A percentile compares a stretch with the other conserved stretches of the same genome.
phyloP scores from a whole-genome alignment of 2,329 filamentous ascomycete genomes.

The Penicillium sumatraense region DNA sequence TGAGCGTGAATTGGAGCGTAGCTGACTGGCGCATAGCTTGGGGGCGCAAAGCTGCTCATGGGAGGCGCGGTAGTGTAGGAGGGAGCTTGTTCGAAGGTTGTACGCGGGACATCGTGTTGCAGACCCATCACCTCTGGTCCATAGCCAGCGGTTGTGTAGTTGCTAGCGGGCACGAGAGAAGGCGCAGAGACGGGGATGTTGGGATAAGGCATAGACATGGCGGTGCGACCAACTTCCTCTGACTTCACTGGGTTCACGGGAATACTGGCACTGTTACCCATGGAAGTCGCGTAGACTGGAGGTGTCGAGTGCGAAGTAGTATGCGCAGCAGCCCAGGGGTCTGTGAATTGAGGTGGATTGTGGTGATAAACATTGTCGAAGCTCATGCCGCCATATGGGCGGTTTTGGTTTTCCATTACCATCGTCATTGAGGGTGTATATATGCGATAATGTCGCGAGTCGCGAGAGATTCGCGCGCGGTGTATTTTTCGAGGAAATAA shows the following conservation, averaged over 20 bases:
- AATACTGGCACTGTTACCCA: constrained; percentile 63
- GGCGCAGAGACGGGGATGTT: constrained; percentile 74
- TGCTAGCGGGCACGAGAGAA: constrained; percentile 71
- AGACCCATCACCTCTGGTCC: constrained; percentile 70
- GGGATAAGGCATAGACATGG: constrained; percentile 71
- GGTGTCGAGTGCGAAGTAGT: constrained; percentile 64
- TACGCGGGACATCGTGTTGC: constrained; percentile 77
- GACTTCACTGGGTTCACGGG: constrained; percentile 63
- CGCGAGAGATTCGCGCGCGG: constrained; percentile 16
- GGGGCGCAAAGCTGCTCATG: constrained; percentile 69
- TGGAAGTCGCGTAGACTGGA: constrained; percentile 62
- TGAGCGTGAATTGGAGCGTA: constrained; percentile 68
- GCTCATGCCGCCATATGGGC: constrained; percentile 75
- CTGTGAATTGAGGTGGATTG: constrained; percentile 75
- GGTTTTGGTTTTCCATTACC: constrained; percentile 89
- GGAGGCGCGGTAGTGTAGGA: constrained; percentile 72
- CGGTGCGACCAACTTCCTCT: constrained; percentile 59
- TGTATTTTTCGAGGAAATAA: not conserved
- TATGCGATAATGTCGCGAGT: constrained; percentile 17
- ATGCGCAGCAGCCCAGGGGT: constrained; percentile 76
- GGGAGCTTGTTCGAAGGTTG: constrained; percentile 71
- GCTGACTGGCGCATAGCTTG: constrained; percentile 76
- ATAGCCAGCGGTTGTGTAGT: constrained; percentile 66
- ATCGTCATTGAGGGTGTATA: constrained; percentile 76
- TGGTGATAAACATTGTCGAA: constrained; percentile 78